Conservation (phyloP, 2,329 filamentous ascomycete genomes). For the Parascedosporium putredinis region DNA sequence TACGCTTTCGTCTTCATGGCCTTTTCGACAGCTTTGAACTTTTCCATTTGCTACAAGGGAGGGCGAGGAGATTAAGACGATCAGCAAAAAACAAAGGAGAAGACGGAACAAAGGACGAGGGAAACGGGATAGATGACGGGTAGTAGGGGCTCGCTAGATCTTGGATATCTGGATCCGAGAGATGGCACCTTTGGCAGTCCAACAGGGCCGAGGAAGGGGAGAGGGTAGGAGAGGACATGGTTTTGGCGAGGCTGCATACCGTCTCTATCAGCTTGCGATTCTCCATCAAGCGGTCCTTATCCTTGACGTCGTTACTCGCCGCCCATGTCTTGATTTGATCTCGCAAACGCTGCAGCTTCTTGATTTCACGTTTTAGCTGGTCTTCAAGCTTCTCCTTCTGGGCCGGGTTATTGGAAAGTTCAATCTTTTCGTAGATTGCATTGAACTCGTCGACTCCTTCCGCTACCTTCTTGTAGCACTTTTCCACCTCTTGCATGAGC, state of each 20-base stretch:
- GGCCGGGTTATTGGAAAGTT: constrained; percentile 79
- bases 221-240: no score
- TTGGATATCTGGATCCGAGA: no score
- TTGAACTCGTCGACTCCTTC: constrained; percentile 92
- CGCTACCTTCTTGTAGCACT: constrained; percentile 97
- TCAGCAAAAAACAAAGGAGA: not conserved
- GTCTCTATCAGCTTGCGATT: constrained; percentile 95
- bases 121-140: no score
- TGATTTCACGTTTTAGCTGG: constrained; percentile 97
- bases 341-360: constrained; percentile 93
- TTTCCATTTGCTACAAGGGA: constrained; percentile 83
- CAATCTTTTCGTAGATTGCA: constrained; percentile 94
- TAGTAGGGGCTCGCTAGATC: no score
- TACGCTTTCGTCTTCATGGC: constrained; percentile 99
- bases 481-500: constrained; percentile 95
- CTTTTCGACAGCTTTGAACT: constrained; percentile 99
- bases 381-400: constrained; percentile 99
- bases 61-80: not conserved
- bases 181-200: no score
- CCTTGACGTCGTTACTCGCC: constrained; percentile 97
- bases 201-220: no score
- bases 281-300: constrained; percentile 90
- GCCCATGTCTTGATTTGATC: constrained; percentile 99
- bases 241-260: no score
- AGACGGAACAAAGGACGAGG: no score